These are phyloP conservation scores for Cutaneotrichosporon sp. DNA, from an alignment of 1,284 basidiomycete genomes.

Conservation along the genomic window DNA sequence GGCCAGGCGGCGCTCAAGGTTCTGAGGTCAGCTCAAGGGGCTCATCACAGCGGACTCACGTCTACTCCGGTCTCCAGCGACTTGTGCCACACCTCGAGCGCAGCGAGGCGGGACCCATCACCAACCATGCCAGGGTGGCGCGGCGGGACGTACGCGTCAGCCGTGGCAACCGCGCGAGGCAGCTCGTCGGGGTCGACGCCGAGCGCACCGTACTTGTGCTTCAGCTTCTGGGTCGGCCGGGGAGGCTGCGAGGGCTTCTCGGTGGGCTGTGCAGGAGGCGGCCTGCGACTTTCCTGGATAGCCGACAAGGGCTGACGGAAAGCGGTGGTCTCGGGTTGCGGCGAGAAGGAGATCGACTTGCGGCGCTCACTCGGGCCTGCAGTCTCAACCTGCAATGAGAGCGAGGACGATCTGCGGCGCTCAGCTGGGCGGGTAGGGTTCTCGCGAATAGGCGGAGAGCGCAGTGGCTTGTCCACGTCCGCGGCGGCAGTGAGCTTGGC, in stretches of 20 bases:
- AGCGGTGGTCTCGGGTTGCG: neutral
- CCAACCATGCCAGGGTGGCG: neutral
- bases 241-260: neutral
- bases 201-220: neutral
- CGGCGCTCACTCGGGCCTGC: too few species aligned
- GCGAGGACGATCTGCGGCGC: neutral
- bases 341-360: too few species aligned
- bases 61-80: conserved; percentile 13
- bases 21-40: neutral
- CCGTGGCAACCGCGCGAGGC: too few species aligned
- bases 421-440: neutral
- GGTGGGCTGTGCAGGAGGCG: neutral
- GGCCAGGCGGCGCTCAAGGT: conserved; percentile 17
- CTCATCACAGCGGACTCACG: conserved; percentile 8
- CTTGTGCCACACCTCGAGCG: conserved; percentile 24
- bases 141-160: neutral
- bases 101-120: conserved; percentile 5
- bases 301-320: neutral
- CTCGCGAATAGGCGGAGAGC: neutral
- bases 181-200: neutral
- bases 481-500: conserved; percentile 14
- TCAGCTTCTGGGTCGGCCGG: neutral
- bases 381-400: neutral
- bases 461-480: neutral
- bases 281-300: neutral